These are phyloP conservation scores for Paragyromitra xinjiangensis DNA, from an alignment of 495 filamentous ascomycete species.

Conservation along the genomic window DNA sequence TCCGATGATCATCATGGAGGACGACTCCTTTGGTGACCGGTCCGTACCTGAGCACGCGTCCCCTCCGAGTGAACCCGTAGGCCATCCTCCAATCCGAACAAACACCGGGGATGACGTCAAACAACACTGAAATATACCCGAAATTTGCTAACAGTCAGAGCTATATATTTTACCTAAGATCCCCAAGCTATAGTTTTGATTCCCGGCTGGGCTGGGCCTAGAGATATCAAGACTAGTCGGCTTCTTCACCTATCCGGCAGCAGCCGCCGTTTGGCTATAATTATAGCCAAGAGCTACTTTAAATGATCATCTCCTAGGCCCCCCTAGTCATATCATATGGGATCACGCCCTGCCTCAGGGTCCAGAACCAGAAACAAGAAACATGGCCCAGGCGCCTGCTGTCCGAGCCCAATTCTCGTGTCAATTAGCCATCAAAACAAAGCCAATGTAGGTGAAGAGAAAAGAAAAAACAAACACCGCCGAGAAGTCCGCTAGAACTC, in stretches of 20 bases:
- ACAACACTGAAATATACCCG: conserved; percentile 1
- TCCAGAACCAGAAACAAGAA: conserved; percentile 11
- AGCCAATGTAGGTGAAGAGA: neutral
- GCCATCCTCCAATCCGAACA: conserved; percentile 20
- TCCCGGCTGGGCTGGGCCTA: neutral
- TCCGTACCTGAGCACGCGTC: neutral
- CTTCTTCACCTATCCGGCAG: conserved; percentile 7
- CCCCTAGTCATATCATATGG: conserved; percentile 3
- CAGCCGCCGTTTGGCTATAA: conserved; percentile 12
- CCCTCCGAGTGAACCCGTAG: neutral
- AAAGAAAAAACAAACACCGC: neutral
- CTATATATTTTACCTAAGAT: neutral
- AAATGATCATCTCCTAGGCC: conserved; percentile 22
- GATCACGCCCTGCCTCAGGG: conserved; percentile 8
- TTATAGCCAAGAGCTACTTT: conserved; percentile 8
- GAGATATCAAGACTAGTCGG: neutral
- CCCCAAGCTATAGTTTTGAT: neutral
- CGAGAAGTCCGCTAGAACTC: neutral
- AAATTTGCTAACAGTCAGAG: neutral
- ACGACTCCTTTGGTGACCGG: conserved; percentile 7
- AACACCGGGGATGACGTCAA: conserved; percentile 15
- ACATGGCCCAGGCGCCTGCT: conserved; percentile 32
- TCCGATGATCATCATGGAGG: neutral
- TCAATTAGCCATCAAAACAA: conserved; percentile 1
- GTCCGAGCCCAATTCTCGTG: conserved; percentile 13